These are phyloP conservation scores for Penicillium longicatenatum DNA, from an alignment of 495 filamentous ascomycete genomes.

Conservation along the genomic window DNA sequence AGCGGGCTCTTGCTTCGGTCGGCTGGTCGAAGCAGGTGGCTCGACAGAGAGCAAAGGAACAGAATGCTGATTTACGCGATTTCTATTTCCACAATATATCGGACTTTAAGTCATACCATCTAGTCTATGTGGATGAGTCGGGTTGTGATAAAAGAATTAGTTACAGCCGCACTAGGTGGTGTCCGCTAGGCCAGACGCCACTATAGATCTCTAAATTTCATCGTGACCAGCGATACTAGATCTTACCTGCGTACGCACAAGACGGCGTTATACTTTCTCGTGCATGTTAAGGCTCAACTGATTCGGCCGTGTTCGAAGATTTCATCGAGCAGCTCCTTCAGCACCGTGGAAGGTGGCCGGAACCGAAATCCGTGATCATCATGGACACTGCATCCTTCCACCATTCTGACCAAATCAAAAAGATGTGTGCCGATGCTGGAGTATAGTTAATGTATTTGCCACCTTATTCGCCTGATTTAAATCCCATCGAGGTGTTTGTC, in stretches of 20 bases:
- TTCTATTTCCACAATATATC: slow-evolving; percentile 8
- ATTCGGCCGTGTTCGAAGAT: slow-evolving; percentile 4
- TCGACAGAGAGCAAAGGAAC: slow-evolving; percentile 1
- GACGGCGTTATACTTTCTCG: slow-evolving; percentile 5
- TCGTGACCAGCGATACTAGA: slow-evolving; percentile 8
- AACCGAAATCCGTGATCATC: slow-evolving; percentile 2
- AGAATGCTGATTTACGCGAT: slow-evolving; percentile 9
- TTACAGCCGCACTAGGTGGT: slow-evolving; percentile 5
- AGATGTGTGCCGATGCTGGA: slow-evolving; percentile 6
- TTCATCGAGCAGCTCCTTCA: slow-evolving; percentile 7
- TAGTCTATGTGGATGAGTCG: slow-evolving; percentile 8
- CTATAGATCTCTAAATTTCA: slow-evolving; percentile 6
- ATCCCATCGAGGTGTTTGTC: slow-evolving; percentile 9
- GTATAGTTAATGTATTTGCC: slow-evolving; percentile 1
- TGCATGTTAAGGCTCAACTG: slow-evolving; percentile 1
- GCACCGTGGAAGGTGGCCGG: slow-evolving; percentile 2
- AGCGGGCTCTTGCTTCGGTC: slow-evolving; percentile 12
- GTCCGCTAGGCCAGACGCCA: slow-evolving; percentile 1
- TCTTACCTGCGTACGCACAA: slow-evolving; percentile 1
- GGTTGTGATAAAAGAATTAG: slow-evolving; percentile 10
- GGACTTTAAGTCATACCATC: slow-evolving; percentile 10
- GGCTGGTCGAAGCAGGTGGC: slow-evolving; percentile 15
- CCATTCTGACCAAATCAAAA: slow-evolving; percentile 14
- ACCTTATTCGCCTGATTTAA: slow-evolving; percentile 3
- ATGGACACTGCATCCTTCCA: slow-evolving; percentile 7